Conservation (phyloP, 805 yeast species). For the Myxozyma vanderwaltii region DNA sequence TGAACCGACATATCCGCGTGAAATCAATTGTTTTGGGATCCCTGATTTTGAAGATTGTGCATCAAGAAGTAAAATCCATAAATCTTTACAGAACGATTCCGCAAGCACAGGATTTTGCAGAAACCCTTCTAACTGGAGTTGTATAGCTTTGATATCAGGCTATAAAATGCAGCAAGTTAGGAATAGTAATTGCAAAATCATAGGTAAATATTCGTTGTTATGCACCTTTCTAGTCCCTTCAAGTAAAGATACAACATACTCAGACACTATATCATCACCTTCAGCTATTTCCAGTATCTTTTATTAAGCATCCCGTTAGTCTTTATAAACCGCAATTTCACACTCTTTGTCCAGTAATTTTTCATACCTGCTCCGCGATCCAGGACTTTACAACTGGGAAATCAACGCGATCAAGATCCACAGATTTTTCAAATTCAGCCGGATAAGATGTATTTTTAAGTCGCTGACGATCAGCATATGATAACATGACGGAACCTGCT, state of each 20-base stretch:
- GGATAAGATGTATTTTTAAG: slow-evolving; percentile 9
- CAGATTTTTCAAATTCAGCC: slow-evolving; percentile 11
- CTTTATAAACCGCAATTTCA: background rate
- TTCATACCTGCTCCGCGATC: slow-evolving; percentile 17
- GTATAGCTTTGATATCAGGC: slow-evolving; percentile 20
- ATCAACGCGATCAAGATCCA: slow-evolving; percentile 12
- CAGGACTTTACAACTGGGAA: slow-evolving; percentile 14
- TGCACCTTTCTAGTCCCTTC: slow-evolving; percentile 10
- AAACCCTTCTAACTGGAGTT: slow-evolving; percentile 17
- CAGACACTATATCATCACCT: slow-evolving; percentile 19
- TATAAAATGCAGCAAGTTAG: background rate
- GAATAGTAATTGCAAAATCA: background rate
- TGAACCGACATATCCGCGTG: background rate
- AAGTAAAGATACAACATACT: slow-evolving; percentile 8
- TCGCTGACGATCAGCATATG: slow-evolving; percentile 10
- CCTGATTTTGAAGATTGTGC: slow-evolving; percentile 12
- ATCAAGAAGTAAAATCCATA: slow-evolving; percentile 13
- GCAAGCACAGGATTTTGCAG: slow-evolving; percentile 1
- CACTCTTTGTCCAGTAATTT: no score
- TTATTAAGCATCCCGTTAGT: background rate
- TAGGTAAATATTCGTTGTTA: background rate
- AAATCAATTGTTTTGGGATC: background rate
- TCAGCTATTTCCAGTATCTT: slow-evolving; percentile 5
- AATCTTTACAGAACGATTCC: slow-evolving; percentile 9
- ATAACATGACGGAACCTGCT: background rate